Evolutionary conservation across 768 basidiomycete genomes (phyloP).

Genomic region (Tulasnella sp.): DNA sequence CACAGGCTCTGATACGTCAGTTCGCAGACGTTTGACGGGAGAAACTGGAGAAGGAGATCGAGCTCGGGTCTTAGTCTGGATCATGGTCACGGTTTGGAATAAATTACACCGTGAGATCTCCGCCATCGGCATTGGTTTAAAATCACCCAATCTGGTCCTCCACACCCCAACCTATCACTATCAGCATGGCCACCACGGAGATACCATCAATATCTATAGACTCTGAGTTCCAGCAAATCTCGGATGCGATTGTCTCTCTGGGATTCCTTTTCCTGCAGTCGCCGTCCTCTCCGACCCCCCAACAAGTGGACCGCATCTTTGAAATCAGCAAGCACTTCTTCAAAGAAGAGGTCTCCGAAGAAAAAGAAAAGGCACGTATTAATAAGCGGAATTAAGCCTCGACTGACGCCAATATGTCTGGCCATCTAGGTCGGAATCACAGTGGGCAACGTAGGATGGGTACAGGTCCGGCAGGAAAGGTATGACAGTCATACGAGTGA

Average conservation of each 20-base stretch:
- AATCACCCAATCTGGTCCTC: background rate
- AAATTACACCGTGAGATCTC: background rate
- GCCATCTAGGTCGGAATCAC: slow-evolving; percentile 10
- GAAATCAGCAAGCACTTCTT: slow-evolving; percentile 13
- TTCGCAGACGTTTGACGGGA: background rate
- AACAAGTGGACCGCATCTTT: slow-evolving; percentile 11
- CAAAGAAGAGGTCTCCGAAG: slow-evolving; percentile 4
- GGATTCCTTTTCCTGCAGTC: slow-evolving; percentile 16
- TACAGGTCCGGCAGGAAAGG: slow-evolving; percentile 13
- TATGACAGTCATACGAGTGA: background rate
- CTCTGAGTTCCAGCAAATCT: background rate
- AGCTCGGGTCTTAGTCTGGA: background rate
- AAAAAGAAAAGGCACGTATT: slow-evolving; percentile 10
- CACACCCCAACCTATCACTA: background rate
- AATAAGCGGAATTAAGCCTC: background rate
- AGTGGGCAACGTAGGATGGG: slow-evolving; percentile 12
- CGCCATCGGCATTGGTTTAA: background rate
- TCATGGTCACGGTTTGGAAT: background rate
- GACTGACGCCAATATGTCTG: background rate
- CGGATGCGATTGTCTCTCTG: slow-evolving; percentile 4
- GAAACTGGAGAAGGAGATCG: slow-evolving; percentile 11
- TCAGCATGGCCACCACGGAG: background rate
- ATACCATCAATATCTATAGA: slow-evolving; percentile 5
- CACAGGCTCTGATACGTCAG: slow-evolving; percentile 7
- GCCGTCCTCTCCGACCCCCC: background rate